Evolutionary conservation across 2,329 filamentous ascomycete species (phyloP), one percentile per base, ranked within the genome.

Genomic region (Lachnellula hyalina): DNA sequence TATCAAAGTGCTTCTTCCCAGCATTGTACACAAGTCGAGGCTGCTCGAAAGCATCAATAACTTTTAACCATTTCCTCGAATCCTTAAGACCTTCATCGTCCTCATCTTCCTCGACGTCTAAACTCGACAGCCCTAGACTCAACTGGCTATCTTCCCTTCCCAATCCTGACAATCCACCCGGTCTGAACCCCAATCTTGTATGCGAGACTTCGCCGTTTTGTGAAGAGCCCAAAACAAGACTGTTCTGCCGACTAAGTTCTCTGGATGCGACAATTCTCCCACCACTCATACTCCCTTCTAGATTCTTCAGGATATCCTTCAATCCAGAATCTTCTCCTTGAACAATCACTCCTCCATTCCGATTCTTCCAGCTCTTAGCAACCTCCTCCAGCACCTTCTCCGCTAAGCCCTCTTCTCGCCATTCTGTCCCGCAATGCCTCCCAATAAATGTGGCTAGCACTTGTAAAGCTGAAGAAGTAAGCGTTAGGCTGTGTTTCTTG

Each of bases 401-500:
- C 2, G 92, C 94, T 34, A 96, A 77, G 0, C 95, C 93, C 70
- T 96, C 91, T 74, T 97, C 92, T 65, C 93, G 84, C 94, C 94
- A 99, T 85, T 86, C 90, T 54, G 92, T 92, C 35, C 94, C 94
- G 70, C 94, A 99, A 71, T 96, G 88, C 63, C 89, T 86, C 11
- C 94, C 95, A 51, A 99, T 87, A 70, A 99, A 99, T 1, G 83
- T 80, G 19, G 94, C 92, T 34, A 99, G 79, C 47, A 89, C 83
- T 70, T 93, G 86, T 5, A 99, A 76, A 0, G 94, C 90, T 0
- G 91, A 84, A 0, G 93, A 94, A 7, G 89, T 92, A 51, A 99
- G 82, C 0, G 92, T 97, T 53, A 99, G 77, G 64, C 93, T 95
- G 73, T 99, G 90, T 68, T 97, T 99, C 72, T 96, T 96, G 2